Base-by-base conservation (phyloP, 2,329 filamentous ascomycete genomes). In the Nemania sp. region DNA sequence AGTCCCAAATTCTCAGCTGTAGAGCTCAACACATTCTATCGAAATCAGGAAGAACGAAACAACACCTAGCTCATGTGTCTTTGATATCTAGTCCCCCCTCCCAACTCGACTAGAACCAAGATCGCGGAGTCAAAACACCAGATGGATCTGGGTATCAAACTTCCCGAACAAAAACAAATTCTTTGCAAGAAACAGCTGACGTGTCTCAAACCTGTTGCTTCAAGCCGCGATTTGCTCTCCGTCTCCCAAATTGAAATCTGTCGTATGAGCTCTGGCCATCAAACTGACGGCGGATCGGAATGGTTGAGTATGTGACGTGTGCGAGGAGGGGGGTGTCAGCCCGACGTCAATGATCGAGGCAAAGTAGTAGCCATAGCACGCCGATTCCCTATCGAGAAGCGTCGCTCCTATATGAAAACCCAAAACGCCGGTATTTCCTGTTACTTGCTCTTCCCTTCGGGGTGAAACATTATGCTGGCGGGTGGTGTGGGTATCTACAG, bases 401-500 rank as follows among this genome's bases (percentile, higher is more conserved):
- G 56, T 67, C 63, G 65, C 67, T 66, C 63, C 62, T 66, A 64
- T 64, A 61, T 68, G 61, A 63, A 63, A 63, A 63, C 64, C 66
- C 65, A 61, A 65, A 68, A 69, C 66, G 65, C 65, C 65, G 54
- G 60, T 56, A 62, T 59, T 60, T 54, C 60, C 58, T 60, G 60
- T 53, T 67, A 66, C 66, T 66, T 60, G 62, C 52, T 61, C 50
- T 61, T 61, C 56, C 61, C 61, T 33, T 54, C 53, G 57, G 46
- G 57, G 58, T 60, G 58, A 59, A 65, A 65, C 52, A 62, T 61
- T 61, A 57, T 56, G 49, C 49, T 59, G 55, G 37, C 56, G 44
- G 45, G 48, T 33, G 59, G 48, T 47, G 14, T 53, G 56, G 39
- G 40, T 50, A 42, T 44, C 60, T 81, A 90, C 72, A 90, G 79